Evolutionary conservation across 345 rosid genomes (phyloP).

Genomic region (Murraya paniculata): DNA sequence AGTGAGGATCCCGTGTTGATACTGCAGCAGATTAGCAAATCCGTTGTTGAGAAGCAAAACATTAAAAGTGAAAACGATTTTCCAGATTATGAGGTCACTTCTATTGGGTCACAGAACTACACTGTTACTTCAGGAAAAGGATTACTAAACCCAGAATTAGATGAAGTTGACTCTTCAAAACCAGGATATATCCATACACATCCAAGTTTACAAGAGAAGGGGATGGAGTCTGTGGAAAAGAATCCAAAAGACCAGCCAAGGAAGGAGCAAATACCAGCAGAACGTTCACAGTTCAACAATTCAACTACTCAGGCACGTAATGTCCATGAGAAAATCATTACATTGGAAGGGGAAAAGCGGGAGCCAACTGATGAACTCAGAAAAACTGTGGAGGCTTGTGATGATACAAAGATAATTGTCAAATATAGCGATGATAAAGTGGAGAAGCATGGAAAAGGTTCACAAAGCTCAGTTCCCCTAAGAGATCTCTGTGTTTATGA

Average conservation of each 20-base stretch:
- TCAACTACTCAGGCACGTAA: conserved; percentile 16
- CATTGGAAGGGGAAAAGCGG: conserved; percentile 20
- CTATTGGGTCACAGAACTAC: conserved; percentile 19
- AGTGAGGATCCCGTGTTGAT: conserved; percentile 21
- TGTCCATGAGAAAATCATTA: conserved; percentile 26
- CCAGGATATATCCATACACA: conserved; percentile 13
- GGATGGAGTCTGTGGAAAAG: conserved; percentile 9
- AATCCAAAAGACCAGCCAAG: conserved; percentile 16
- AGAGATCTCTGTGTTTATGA: conserved; percentile 35
- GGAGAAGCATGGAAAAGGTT: conserved; percentile 22
- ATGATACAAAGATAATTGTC: conserved; percentile 13
- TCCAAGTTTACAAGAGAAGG: conserved; percentile 21
- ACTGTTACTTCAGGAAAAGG: conserved; percentile 41
- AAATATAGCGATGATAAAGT: conserved; percentile 16
- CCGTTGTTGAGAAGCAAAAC: conserved; percentile 30
- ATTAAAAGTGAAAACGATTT: conserved; percentile 10
- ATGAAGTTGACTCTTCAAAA: conserved; percentile 26
- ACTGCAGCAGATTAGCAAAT: conserved; percentile 17
- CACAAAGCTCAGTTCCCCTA: background rate
- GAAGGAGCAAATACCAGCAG: conserved; percentile 17
- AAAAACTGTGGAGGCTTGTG: conserved; percentile 13
- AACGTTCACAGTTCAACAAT: conserved; percentile 1
- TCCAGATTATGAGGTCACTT: conserved; percentile 26
- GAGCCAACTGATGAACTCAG: conserved; percentile 20
- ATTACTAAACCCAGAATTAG: conserved; percentile 32